Evolutionary conservation across 2,329 filamentous ascomycete genomes (phyloP).

Genomic region (Fusarium sp.): DNA sequence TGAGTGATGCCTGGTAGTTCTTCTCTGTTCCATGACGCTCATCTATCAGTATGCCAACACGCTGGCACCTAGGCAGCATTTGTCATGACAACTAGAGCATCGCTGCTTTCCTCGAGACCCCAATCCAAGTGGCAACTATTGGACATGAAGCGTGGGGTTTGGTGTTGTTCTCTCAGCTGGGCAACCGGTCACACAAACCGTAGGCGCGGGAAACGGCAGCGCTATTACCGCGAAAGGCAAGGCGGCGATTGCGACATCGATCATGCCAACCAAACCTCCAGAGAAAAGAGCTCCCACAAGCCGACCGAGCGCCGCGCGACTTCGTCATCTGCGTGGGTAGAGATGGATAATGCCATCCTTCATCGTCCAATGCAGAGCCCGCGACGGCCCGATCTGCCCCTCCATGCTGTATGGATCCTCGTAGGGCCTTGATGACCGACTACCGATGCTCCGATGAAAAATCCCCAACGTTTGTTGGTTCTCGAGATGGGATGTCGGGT

Average conservation of each 20-base stretch:
- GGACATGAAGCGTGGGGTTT: conserved; percentile 20
- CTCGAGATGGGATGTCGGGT: not conserved
- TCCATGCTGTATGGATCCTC: conserved; percentile 7
- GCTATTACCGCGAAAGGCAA: conserved; percentile 37
- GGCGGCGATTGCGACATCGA: conserved; percentile 43
- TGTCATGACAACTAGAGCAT: not conserved
- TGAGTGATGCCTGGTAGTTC: not conserved
- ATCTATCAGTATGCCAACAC: not conserved
- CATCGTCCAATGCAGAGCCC: conserved; percentile 1
- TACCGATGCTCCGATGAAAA: conserved; percentile 24
- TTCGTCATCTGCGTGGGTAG: conserved; percentile 26
- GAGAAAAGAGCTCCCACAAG: conserved; percentile 14
- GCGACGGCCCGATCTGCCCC: conserved; percentile 27
- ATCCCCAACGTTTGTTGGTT: not conserved
- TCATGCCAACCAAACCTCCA: conserved; percentile 27
- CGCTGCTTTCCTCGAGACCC: not conserved
- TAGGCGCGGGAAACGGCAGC: conserved; percentile 16
- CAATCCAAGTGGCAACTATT: not conserved
- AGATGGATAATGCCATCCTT: conserved; percentile 20
- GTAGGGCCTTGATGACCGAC: conserved; percentile 18
- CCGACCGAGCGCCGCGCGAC: conserved; percentile 17
- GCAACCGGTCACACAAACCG: not conserved
- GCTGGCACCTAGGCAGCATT: not conserved
- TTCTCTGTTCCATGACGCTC: not conserved
- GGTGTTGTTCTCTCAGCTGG: not conserved